These are phyloP conservation scores for Microcyclospora tardicrescens DNA, from an alignment of 2,329 filamentous ascomycete genomes.

Conservation along the genomic window DNA sequence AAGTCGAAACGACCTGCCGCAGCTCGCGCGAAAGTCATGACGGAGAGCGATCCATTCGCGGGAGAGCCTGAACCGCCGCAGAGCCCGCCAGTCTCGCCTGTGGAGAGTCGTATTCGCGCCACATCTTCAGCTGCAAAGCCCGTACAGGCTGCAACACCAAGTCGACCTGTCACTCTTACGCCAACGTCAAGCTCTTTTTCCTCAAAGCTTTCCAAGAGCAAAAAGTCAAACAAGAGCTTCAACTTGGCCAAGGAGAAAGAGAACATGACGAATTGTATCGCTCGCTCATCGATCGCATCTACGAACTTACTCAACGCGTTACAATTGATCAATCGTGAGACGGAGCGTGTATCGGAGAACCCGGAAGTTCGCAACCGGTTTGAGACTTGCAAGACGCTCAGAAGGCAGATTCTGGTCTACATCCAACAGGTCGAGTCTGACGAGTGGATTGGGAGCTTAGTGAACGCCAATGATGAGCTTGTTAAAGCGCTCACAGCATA, in stretches of 20 bases:
- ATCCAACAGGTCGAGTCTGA: conserved; percentile 86
- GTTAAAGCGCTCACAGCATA: conserved; percentile 86
- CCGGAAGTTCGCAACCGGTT: conserved; percentile 61
- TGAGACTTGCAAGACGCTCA: conserved; percentile 72
- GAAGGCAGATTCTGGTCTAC: conserved; percentile 76
- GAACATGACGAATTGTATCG: conserved; percentile 75
- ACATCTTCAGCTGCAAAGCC: conserved; percentile 5
- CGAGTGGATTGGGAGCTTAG: conserved; percentile 77
- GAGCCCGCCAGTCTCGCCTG: conserved; percentile 3
- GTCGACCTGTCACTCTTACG: conserved; percentile 21
- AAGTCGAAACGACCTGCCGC: conserved; percentile 55
- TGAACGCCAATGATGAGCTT: conserved; percentile 93
- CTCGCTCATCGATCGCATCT: conserved; percentile 77
- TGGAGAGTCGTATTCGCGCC: conserved; percentile 4
- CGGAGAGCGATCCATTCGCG: conserved; percentile 61
- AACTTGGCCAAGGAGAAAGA: conserved; percentile 79
- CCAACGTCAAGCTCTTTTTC: conserved; percentile 16
- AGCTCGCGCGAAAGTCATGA: conserved; percentile 63
- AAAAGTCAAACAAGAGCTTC: conserved; percentile 50
- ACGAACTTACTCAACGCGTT: conserved; percentile 81
- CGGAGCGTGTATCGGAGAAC: conserved; percentile 78
- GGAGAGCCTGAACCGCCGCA: conserved; percentile 5
- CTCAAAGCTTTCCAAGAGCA: conserved; percentile 23
- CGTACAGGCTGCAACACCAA: conserved; percentile 3
- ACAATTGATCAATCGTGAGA: conserved; percentile 82